Evolutionary conservation across 2,329 filamentous ascomycete species (phyloP), one percentile per base, ranked within the genome.

Genomic region (Aspergillus sp.): DNA sequence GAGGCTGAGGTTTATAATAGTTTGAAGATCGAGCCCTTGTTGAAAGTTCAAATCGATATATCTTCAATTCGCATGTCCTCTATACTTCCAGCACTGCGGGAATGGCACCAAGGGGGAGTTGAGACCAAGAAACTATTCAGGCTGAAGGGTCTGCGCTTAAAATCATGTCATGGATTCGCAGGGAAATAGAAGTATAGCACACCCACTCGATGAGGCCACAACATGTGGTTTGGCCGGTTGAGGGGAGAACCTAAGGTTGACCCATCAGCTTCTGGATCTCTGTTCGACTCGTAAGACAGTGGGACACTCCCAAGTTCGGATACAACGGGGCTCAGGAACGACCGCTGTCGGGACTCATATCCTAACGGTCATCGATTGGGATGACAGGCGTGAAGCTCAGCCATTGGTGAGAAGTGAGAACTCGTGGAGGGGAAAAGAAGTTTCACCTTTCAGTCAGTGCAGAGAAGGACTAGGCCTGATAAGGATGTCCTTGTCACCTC

Each of bases 401-500:
- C 30, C 30, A 34, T 19, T 19, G 30, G 9, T 34, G 31, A 38
- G 9, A 38, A 38, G 31, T 38, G 9, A 38, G 3, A 3, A 38
- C 31, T 8, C 31, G 9, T 8, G 23, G 28, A 25, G 13, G 17
- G 19, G 31, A 23, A 41, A 46, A 11, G 23, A 25, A 48, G n/a
- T n/a, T n/a, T 34, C 22, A 48, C 7, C 15, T 2, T 22, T 52
- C 53, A 22, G 8, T 17, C 7, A 50, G 19, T 28, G 5, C 15
- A 28, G 46, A 30, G 30, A 41, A 57, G 47, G 22, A 49, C 57
- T 59, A 59, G 46, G 19, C 50, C 57, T 6, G 51, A 54, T 54
- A 25, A 48, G 50, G 50, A 53, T 7, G 23, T 43, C 30, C 31
- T 48, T 28, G 17, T 28, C 53, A n/a, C 23, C 22, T 19, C 19